These are phyloP conservation scores for Lentinula guzmanii DNA, from an alignment of 768 basidiomycete species.

Conservation along the genomic window DNA sequence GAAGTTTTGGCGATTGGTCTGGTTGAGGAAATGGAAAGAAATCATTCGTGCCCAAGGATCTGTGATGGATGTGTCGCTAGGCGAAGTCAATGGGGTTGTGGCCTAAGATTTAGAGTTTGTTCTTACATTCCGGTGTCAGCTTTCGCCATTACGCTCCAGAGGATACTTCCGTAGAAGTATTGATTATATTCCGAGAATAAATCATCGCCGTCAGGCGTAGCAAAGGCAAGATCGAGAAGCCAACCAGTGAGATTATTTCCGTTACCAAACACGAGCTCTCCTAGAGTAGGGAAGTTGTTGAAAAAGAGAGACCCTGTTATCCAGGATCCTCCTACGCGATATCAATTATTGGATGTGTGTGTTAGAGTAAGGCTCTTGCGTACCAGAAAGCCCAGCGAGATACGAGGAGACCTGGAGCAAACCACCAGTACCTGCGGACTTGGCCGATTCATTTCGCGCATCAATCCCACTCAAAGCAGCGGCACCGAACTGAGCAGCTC, in stretches of 20 bases:
- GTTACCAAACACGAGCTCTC: slow-evolving; percentile 57
- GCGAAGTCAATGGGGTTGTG: not conserved
- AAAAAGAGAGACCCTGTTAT: slow-evolving; percentile 54
- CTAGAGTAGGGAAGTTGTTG: slow-evolving; percentile 56
- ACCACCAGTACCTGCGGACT: slow-evolving; percentile 56
- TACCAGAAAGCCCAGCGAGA: slow-evolving; percentile 61
- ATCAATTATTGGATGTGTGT: not conserved
- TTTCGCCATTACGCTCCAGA: slow-evolving; percentile 53
- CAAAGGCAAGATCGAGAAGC: slow-evolving; percentile 51
- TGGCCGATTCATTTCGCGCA: slow-evolving; percentile 52
- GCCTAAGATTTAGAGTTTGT: not conserved
- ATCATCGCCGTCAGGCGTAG: slow-evolving; percentile 45
- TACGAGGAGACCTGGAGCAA: slow-evolving; percentile 69
- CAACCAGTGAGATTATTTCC: slow-evolving; percentile 42
- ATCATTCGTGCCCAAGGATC: slow-evolving; percentile 65
- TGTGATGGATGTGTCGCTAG: slow-evolving; percentile 57
- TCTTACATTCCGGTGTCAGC: slow-evolving; percentile 44
- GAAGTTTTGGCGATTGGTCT: slow-evolving; percentile 53
- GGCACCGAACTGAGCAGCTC: slow-evolving; percentile 63
- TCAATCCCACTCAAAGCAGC: slow-evolving; percentile 55
- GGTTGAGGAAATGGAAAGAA: slow-evolving; percentile 69
- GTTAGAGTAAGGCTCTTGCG: slow-evolving; percentile 7
- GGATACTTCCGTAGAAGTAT: slow-evolving; percentile 46
- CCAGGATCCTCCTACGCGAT: slow-evolving; percentile 56
- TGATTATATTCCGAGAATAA: slow-evolving; percentile 43